Base-by-base conservation (phyloP, 441 rosid species). In the Adansonia grandidieri region DNA sequence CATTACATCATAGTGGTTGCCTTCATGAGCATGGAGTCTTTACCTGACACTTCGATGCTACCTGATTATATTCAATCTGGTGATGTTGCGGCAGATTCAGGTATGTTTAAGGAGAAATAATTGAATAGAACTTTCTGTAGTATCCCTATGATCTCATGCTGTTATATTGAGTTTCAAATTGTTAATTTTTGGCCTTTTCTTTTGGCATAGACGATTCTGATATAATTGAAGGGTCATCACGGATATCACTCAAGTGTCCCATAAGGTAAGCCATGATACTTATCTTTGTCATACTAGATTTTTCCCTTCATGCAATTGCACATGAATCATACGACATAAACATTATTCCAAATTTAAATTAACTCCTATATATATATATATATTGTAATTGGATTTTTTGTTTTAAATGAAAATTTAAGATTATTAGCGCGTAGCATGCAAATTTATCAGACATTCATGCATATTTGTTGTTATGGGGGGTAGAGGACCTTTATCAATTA, bases 221-320 rank as follows among this genome's bases (percentile, higher is more conserved):
- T 76, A 68, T 97, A 83, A 90, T 94, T 68, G 98, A 92, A 88
- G 99, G 98, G 60, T 91, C 96, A 80, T 96, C 95, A 77, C 93
- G 98, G 9, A 87, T 94, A 77, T 92, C 97, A 76, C 96, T 97
- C 64, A 89, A 83, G 79, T 97, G 99, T 79, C 98, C 99, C 67
- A 93, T 97, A 84, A 93, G 98, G 98, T 92, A 61, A 47, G 79
- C 32, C 45, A 4, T 4, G 37, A 3, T 37, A 6, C 28, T 40
- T 73, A 11, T 17, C 20, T 6, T n/a, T 19, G 53, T 13, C 8
- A 17, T 44, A 2, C 64, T 51, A 53, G 15, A 51, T 2, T 15
- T 71, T 15, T 53, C 24, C 14, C 28, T 71, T 71, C 15, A 2
- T 71, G 61, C 73, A 44, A 19, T 19, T 67, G 53, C 54, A 67